These are phyloP conservation scores for Saccharomyces kudriavzevii DNA, from an alignment of 805 yeast species.

Conservation along the genomic window DNA sequence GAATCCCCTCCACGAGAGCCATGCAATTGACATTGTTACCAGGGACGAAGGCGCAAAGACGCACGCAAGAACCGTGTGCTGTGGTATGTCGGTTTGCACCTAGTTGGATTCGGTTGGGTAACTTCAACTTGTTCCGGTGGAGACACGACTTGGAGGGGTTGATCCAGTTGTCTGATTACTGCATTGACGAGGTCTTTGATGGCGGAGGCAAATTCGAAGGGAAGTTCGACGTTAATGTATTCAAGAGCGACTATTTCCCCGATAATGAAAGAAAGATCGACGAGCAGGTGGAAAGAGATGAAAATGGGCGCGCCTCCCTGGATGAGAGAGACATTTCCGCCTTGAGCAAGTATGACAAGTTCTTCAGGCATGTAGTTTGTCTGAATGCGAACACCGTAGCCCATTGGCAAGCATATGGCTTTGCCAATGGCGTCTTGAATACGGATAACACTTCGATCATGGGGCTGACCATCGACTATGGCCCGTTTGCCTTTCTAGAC, in stretches of 20 bases:
- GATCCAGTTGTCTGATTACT: conserved; percentile 58
- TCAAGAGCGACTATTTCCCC: conserved; percentile 21
- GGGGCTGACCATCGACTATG: conserved; percentile 86
- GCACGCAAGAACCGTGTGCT: conserved; percentile 67
- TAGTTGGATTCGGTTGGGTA: conserved; percentile 82
- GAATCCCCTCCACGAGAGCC: conserved; percentile 83
- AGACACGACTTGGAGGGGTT: conserved; percentile 61
- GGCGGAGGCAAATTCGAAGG: conserved; percentile 29
- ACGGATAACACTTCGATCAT: conserved; percentile 89
- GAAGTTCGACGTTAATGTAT: conserved; percentile 16
- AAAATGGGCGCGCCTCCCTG: conserved; percentile 18
- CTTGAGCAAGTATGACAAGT: conserved; percentile 53
- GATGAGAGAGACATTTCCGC: conserved; percentile 22
- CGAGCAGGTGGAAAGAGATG: conserved; percentile 3
- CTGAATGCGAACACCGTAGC: conserved; percentile 74
- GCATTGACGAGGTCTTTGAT: conserved; percentile 54
- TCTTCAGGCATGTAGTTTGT: conserved; percentile 63
- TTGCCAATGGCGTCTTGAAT: conserved; percentile 86
- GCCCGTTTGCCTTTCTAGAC: conserved; percentile 90
- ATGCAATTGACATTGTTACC: conserved; percentile 67
- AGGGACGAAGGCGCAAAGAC: conserved; percentile 63
- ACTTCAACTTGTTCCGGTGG: conserved; percentile 74
- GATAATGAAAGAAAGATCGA: conserved; percentile 12
- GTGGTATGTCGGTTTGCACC: conserved; percentile 76
- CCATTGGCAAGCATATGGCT: conserved; percentile 85